Evolutionary conservation across 1,284 basidiomycete genomes (phyloP), one percentile per base, ranked within the genome.

Genomic region (Heliocybe sulcata): DNA sequence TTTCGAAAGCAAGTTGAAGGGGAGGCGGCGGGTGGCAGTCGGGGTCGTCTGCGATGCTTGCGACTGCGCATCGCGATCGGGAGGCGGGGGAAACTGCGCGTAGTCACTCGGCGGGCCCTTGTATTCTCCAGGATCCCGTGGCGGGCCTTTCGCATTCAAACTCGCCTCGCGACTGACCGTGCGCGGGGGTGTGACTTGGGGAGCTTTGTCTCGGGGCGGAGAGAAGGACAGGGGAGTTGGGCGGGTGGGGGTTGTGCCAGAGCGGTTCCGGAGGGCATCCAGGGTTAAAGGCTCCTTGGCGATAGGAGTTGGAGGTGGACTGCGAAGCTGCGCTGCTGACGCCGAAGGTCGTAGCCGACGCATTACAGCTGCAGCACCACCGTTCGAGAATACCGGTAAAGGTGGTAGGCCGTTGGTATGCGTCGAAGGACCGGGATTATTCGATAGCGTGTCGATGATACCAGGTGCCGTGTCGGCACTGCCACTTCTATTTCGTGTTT

Each of bases 271-370:
- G 49, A 67, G 61, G 49, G 67, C 68, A 60, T 84, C 83, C 52
- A 74, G 77, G 29, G 69, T 65, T 29, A 67, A 62, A 35, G 66
- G 67, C 52, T 62, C 48, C 27, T 65, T 65, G 56, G 70, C 66
- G 1, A 73, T 65, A 51, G 67, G 62, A 35, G 74, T 65, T 26
- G 74, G 68, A 20, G 55, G 75, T 62, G 54, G 74, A 51, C 74
- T 81, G 55, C 87, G 77, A 35, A 90, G 69, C 61, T 90, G 88
- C 3, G 86, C 84, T 51, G 88, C 87, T 61, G 88, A 90, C 60
- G 80, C 77, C 22, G 87, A 90, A 11, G 88, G 84, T 54, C 88
- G 77, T 57, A 90, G 64, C 56, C 80, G 74, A 62, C 65, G 76
- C 35, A 84, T 80, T 20, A 29, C 47, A 8, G 27, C 47, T n/a